A percentile compares a stretch with the other conserved stretches of the same genome.
phyloP scores from a whole-genome alignment of 2,329 filamentous ascomycete genomes.

The Cladosporium sp. region DNA sequence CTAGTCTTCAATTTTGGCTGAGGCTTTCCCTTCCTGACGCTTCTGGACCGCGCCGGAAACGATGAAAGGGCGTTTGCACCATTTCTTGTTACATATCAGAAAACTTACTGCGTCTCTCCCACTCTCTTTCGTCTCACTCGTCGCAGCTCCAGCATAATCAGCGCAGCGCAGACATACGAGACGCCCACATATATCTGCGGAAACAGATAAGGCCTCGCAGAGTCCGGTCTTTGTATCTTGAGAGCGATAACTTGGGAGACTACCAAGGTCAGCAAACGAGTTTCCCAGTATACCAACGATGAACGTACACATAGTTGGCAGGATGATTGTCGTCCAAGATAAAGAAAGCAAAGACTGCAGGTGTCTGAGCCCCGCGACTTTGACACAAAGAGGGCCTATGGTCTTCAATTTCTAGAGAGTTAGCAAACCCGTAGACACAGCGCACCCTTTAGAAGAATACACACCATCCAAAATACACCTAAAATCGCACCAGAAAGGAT shows the following conservation, averaged over 20 bases:
- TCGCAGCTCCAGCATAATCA: conserved; percentile 38
- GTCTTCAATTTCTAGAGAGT: conserved; percentile 31
- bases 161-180: conserved; percentile 39
- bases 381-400: conserved; percentile 44
- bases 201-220: conserved; percentile 39
- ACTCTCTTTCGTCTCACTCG: conserved; percentile 24
- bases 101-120: background rate
- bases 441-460: background rate
- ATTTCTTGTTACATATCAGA: background rate
- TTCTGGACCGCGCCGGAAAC: background rate
- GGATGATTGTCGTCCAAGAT: conserved; percentile 38
- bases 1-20: no score
- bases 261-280: conserved; percentile 14
- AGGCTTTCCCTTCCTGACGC: no score
- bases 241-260: conserved; percentile 47
- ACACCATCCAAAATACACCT: conserved; percentile 53
- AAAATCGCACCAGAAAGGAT: conserved; percentile 48
- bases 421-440: background rate
- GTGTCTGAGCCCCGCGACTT: conserved; percentile 45
- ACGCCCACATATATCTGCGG: conserved; percentile 44
- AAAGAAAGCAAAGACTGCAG: conserved; percentile 45
- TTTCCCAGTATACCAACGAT: background rate
- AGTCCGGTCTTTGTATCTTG: conserved; percentile 39
- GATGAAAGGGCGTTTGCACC: background rate
- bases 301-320: conserved; percentile 35